Percentiles rank a stretch among this genome's conserved stretches.
phyloP scores from a whole-genome alignment of 768 basidiomycete genomes.

The Phanerochaete carnosa region DNA sequence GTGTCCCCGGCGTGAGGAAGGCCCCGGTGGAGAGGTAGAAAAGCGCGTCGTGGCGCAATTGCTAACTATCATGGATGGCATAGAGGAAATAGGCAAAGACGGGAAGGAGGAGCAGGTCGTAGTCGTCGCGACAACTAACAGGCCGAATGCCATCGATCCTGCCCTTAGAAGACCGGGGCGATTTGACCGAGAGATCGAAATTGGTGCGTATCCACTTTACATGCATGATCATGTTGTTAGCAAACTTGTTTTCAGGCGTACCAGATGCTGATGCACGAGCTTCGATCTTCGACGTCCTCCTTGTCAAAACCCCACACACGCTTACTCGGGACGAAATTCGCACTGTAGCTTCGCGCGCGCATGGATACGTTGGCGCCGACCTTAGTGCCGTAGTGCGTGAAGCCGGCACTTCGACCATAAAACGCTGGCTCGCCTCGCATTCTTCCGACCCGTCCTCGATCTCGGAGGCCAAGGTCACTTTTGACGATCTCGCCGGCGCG shows the following conservation, averaged over 20 bases:
- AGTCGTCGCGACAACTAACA: slow-evolving; percentile 94
- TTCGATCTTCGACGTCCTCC: slow-evolving; percentile 83
- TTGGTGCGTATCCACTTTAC: slow-evolving; percentile 50
- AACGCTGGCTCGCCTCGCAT: slow-evolving; percentile 55
- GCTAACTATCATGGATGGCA: slow-evolving; percentile 92
- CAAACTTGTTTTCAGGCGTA: slow-evolving; percentile 56
- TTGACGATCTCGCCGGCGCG: slow-evolving; percentile 69
- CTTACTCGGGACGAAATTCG: slow-evolving; percentile 60
- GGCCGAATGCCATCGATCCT: slow-evolving; percentile 94
- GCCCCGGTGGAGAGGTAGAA: slow-evolving; percentile 92
- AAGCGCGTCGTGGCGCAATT: slow-evolving; percentile 94
- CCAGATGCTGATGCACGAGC: slow-evolving; percentile 84
- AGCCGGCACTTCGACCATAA: slow-evolving; percentile 89
- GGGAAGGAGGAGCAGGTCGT: slow-evolving; percentile 66
- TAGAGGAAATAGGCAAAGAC: slow-evolving; percentile 45
- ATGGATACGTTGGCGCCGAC: slow-evolving; percentile 98
- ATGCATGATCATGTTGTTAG: background rate
- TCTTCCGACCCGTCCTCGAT: slow-evolving; percentile 8
- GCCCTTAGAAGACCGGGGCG: slow-evolving; percentile 85
- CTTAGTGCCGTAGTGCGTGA: slow-evolving; percentile 89
- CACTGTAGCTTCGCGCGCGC: slow-evolving; percentile 70
- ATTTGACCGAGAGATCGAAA: slow-evolving; percentile 95
- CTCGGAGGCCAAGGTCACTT: slow-evolving; percentile 32
- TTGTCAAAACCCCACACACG: slow-evolving; percentile 75
- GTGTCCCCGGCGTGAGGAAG: slow-evolving; percentile 86